Evolutionary conservation across 1,139 yeast species (phyloP).

Genomic region (Sugiyamaella novakii): DNA sequence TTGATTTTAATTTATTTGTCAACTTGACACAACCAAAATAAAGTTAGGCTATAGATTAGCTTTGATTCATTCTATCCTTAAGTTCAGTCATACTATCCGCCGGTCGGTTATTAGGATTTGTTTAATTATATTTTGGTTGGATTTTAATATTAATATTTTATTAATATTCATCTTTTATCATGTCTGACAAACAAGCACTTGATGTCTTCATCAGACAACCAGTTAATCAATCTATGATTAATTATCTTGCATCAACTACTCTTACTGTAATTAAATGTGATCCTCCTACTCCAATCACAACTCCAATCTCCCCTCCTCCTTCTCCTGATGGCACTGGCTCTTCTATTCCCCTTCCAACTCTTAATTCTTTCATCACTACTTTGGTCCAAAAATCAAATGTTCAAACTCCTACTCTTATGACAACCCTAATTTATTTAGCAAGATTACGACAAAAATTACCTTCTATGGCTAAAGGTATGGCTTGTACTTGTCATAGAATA

Average conservation of each 20-base stretch:
- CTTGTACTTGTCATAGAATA: constrained; percentile 90
- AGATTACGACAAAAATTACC: constrained; percentile 78
- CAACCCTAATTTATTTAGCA: constrained; percentile 78
- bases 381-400: constrained; percentile 82
- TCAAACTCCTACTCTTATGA: constrained; percentile 93
- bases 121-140: background rate
- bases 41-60: constrained; percentile 17
- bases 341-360: constrained; percentile 42
- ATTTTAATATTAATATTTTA: background rate
- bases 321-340: constrained; percentile 40
- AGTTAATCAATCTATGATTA: constrained; percentile 77
- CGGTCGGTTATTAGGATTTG: constrained; percentile 13
- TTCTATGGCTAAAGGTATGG: constrained; percentile 87
- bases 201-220: constrained; percentile 74
- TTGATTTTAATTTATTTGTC: background rate
- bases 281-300: constrained; percentile 33
- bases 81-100: constrained; percentile 8
- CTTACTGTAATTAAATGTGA: constrained; percentile 68
- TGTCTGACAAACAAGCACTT: constrained; percentile 65
- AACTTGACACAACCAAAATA: background rate
- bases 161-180: background rate
- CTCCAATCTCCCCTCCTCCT: constrained; percentile 51
- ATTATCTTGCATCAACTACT: constrained; percentile 77
- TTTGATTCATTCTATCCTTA: constrained; percentile 12
- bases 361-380: constrained; percentile 67